Evolutionary conservation across 2,329 filamentous ascomycete species (phyloP).

Genomic region (Neopestalotiopsis sp.): DNA sequence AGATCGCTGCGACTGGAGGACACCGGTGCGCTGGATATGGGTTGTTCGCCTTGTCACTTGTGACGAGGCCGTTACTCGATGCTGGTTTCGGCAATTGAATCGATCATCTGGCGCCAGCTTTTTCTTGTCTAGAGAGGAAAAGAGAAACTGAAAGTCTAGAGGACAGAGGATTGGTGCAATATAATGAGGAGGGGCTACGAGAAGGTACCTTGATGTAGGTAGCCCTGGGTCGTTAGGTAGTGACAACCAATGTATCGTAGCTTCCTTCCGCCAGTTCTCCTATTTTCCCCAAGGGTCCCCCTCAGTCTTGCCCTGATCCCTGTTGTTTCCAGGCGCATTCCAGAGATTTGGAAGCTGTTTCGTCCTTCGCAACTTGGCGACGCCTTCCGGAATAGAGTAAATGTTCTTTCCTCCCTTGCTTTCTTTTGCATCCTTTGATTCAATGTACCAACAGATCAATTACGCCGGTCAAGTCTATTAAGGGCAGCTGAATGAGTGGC

Average conservation of each 20-base stretch:
- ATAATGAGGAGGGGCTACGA: background rate
- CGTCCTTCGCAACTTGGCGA: conserved; percentile 10
- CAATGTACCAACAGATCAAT: background rate
- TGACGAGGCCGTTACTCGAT: conserved; percentile 1
- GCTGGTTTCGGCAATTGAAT: background rate
- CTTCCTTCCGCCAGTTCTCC: conserved; percentile 1
- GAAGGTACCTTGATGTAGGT: background rate
- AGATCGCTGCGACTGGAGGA: background rate
- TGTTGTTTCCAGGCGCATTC: conserved; percentile 13
- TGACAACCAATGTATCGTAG: background rate
- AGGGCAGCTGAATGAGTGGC: too few relatives aligned
- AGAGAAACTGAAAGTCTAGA: background rate
- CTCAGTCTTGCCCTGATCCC: background rate
- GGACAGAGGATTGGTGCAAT: background rate
- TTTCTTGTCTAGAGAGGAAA: background rate
- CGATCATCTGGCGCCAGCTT: background rate
- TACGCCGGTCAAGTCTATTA: background rate
- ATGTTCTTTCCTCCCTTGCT: background rate
- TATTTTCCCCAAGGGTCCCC: conserved; percentile 3
- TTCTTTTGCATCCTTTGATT: background rate
- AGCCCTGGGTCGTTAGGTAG: background rate
- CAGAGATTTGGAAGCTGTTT: conserved; percentile 13
- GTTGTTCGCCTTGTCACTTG: background rate
- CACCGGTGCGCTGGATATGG: background rate
- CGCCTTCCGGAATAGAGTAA: conserved; percentile 1